Base-by-base conservation (phyloP, 192 early-diverging fungal genomes). In the Coemansia sp. region DNA sequence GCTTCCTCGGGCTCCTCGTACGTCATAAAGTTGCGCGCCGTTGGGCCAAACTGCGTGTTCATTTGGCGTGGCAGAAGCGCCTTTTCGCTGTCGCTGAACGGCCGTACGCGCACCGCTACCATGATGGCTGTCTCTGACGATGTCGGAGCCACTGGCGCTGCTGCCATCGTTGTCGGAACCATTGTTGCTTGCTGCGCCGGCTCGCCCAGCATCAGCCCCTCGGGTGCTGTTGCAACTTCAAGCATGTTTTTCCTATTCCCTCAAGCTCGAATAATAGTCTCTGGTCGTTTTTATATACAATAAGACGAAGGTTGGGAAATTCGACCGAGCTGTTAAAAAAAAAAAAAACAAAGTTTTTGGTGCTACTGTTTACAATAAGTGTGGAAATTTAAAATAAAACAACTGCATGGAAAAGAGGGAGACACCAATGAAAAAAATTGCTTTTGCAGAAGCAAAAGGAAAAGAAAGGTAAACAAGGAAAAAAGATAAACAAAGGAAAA, bases 21-120 rank as follows among this genome's bases (percentile, higher is more conserved):
- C 64, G 72, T 76, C 57, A 67, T 62, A 52, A 82, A 68, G 58
- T 77, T 82, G 49, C 75, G 71, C 11, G 80, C 80, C 0, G 75
- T 82, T 2, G 81, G 76, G 24, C 69, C 85, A 57, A 87, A 85
- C 36, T 81, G 83, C 56, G 67, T 76, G 7, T 53, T 69, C 7
- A 75, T 60, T 1, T 73, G 62, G 9, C 61, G 75, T 9, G 87
- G 69, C 46, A 88, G 57, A 21, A 58, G 71, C 0, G 83, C 68
- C 38, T 77, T 53, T 56, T 89, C 88, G 23, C 79, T 67, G 15
- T 62, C 65, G 69, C 70, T 88, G 62, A 89, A 87, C 0, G 88
- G 88, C 24, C 88, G 80, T 9, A 88, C 86, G 36, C 88, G 84
- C 16, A 89, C 88, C 43, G 84, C 72, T 14, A 85, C 75, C 33